Evolutionary conservation across 148 eudicot genomes (phyloP).

Genomic region (Silene uniflora): DNA sequence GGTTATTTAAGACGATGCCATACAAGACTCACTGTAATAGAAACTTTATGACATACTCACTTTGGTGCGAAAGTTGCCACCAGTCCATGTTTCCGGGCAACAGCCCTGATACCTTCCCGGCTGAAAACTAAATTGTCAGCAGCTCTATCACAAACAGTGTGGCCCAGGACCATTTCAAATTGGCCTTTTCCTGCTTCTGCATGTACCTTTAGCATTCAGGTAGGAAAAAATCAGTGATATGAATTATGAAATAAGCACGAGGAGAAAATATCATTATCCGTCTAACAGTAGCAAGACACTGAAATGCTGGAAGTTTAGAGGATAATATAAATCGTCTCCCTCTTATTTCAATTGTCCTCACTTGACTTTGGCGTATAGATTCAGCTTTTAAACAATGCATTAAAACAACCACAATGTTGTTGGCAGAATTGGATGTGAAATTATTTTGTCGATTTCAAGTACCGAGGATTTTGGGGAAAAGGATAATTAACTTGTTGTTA

Average conservation of each 20-base stretch:
- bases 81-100: conserved; percentile 86
- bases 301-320: too few relatives aligned
- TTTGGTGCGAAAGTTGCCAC: conserved; percentile 93
- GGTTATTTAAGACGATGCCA: neutral
- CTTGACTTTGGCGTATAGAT: too few relatives aligned
- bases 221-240: neutral
- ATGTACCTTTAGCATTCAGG: conserved; percentile 52
- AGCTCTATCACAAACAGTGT: conserved; percentile 56
- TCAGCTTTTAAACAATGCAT: too few relatives aligned
- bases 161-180: conserved; percentile 69
- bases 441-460: too few relatives aligned
- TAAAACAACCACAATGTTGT: too few relatives aligned
- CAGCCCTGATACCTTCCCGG: conserved; percentile 71
- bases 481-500: too few relatives aligned
- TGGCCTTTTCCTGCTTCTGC: conserved; percentile 94
- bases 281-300: too few relatives aligned
- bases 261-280: too few relatives aligned
- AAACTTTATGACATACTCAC: conserved; percentile 35
- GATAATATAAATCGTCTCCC: too few relatives aligned
- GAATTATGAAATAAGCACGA: neutral
- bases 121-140: conserved; percentile 75
- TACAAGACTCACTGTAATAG: neutral
- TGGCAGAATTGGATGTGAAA: too few relatives aligned
- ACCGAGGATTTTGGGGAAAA: too few relatives aligned
- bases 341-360: too few relatives aligned